Evolutionary conservation across 1,284 basidiomycete genomes (phyloP), one percentile per base, ranked within the genome.

Genomic region (Moesziomyces sp.): DNA sequence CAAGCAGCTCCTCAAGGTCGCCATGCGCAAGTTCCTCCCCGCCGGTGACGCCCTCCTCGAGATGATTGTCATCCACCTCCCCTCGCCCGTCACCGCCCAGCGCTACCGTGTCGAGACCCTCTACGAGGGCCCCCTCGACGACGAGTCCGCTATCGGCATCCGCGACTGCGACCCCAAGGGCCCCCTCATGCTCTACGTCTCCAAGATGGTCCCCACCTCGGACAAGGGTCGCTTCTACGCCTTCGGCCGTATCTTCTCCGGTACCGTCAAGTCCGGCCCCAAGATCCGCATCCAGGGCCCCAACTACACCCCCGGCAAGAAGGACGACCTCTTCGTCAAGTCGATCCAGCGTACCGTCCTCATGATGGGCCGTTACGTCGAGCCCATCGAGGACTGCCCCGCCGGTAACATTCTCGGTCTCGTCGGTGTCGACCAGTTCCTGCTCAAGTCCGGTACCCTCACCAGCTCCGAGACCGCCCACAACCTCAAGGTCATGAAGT

Each of bases 141-240:
- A 99, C 85, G 96, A 99, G 87, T 96, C 93, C 65, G 97, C 97
- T 82, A 94, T 98, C 83, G 93, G 91, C 88, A 97, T 99, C 88
- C 92, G 97, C 76, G 95, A 99, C 87, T 99, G 97, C 86, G 93
- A 99, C 87, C 91, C 97, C 86, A 93, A 92, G 74, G 97, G 91
- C 75, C 97, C 97, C 77, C 91, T 99, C 79, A 95, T 99, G 86
- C 90, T 97, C 81, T 99, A 99, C 88, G 89, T 99, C 87, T 99
- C 97, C 83, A 99, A 99, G 91, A 99, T 99, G 97, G 96, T 99
- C 79, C 97, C 97, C 77, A 99, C 97, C 64, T 97, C 96, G 82
- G 97, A 99, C 88, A 99, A 99, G 88, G 97, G 97, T 84, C 95
- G 97, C 77, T 99, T 99, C 92, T 99, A 99, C 87, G 97, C 97